phyloP scores from a whole-genome alignment of 208 protist species.

The Naegleria fowleri region DNA sequence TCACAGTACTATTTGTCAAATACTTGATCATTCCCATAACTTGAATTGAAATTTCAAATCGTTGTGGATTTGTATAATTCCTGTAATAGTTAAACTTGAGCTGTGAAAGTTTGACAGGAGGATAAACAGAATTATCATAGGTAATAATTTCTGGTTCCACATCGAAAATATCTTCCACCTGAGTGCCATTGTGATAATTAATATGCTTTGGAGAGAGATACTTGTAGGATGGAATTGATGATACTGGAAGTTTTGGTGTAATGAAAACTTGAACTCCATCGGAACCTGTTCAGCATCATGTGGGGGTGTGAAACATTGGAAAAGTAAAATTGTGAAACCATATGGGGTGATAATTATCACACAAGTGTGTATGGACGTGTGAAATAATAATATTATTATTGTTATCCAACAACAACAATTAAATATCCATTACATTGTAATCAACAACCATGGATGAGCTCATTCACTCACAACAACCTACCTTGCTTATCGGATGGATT shows the following conservation, averaged over 20 bases:
- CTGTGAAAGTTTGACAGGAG: background rate
- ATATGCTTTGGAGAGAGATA: background rate
- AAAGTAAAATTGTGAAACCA: no score
- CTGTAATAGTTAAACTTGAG: background rate
- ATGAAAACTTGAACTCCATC: background rate
- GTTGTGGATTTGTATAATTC: background rate
- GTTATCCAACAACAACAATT: no score
- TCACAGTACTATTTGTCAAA: background rate
- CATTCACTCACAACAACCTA: background rate
- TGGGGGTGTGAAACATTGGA: no score
- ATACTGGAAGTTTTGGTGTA: background rate
- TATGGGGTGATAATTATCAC: no score
- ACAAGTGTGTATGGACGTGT: no score
- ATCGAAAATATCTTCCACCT: background rate
- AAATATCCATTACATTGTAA: no score
- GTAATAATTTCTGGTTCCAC: background rate
- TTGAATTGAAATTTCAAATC: background rate
- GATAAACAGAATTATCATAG: background rate
- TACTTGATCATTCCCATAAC: background rate
- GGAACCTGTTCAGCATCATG: background rate
- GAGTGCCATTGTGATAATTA: background rate
- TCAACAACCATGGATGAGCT: no score
- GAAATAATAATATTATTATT: no score
- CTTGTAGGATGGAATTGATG: background rate
- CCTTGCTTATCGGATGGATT: background rate